phyloP scores from a whole-genome alignment of 371 early-diverging fungal genomes.

The Rhizopus stolonifer region DNA sequence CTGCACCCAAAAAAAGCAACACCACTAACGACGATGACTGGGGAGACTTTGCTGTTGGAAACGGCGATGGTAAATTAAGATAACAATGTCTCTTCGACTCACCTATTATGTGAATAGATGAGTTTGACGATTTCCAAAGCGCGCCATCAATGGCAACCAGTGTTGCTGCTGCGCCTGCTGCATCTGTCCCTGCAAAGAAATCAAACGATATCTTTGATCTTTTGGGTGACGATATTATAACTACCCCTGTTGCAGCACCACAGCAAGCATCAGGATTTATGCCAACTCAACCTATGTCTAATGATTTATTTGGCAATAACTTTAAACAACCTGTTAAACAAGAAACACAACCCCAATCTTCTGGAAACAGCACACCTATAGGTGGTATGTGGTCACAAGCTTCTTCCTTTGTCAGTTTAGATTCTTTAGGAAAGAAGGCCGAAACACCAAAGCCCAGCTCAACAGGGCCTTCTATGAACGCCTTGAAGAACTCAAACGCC shows the following conservation, averaged over 20 bases:
- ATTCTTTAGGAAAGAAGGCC: conserved; percentile 54
- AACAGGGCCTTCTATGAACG: conserved; percentile 59
- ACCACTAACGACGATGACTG: conserved; percentile 48
- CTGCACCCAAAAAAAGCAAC: conserved; percentile 11
- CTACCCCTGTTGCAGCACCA: conserved; percentile 7
- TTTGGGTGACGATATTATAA: conserved; percentile 36
- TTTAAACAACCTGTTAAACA: not conserved
- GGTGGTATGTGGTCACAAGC: conserved; percentile 62
- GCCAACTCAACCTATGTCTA: conserved; percentile 13
- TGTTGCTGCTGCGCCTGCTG: conserved; percentile 4
- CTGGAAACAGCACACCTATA: conserved; percentile 17
- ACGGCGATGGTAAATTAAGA: conserved; percentile 21
- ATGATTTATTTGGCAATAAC: conserved; percentile 10
- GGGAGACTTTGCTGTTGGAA: conserved; percentile 51
- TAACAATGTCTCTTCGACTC: not conserved
- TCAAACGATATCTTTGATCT: conserved; percentile 42
- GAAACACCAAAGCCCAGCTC: conserved; percentile 28
- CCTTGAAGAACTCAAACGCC: conserved; percentile 46
- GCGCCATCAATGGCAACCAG: conserved; percentile 37
- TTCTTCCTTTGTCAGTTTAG: conserved; percentile 54
- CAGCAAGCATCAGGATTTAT: conserved; percentile 11
- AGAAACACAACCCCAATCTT: not conserved
- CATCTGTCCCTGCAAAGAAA: conserved; percentile 9
- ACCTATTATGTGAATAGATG: conserved; percentile 28
- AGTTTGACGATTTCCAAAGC: conserved; percentile 66